Evolutionary conservation across 768 basidiomycete species (phyloP), one percentile per base, ranked within the genome.

Genomic region (Clavaria fumosa): DNA sequence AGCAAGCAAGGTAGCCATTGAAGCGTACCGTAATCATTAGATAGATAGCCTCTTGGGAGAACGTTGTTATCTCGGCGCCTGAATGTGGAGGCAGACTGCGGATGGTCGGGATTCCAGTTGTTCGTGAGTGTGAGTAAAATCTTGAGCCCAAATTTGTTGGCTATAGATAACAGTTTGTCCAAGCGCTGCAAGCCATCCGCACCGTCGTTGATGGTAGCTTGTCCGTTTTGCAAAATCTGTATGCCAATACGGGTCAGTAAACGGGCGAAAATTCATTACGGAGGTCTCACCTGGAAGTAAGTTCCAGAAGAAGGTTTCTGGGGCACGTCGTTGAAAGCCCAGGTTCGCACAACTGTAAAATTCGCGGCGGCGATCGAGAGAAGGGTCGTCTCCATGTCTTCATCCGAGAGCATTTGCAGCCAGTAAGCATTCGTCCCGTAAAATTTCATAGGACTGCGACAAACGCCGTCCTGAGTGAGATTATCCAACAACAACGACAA

Each of bases 341-440:
- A 82, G 3, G 70, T 60, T 28, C 78, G 63, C 20, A 80, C 67
- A 15, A 75, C 75, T 26, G 58, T 70, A 45, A 75, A 63, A 5
- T 71, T 72, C 9, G 59, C 51, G 2, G 64, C 61, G 9, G 69
- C 65, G 38, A 82, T 76, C 43, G 69, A 71, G 2, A 60, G 62
- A 23, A 82, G 51, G 3, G 75, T 73, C 34, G 58, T 47, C 50
- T 67, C 60, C 31, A 82, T 72, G 47, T 82, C 78, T 31, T 61
- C 42, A 19, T 63, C 65, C 7, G 50, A 51, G 23, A 81, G 50
- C 28, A 59, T 53, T 21, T 66, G 54, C 23, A 82, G 48, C 79
- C 78, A 82, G 54, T 79, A 79, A 1, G 68, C 72, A 41, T 75
- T 75, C 1, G 78, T 77, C 11, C 75, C 70, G 7, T 65, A 50